phyloP scores from a whole-genome alignment of 352 stramenopile genomes.

The Pythium dissimile region DNA sequence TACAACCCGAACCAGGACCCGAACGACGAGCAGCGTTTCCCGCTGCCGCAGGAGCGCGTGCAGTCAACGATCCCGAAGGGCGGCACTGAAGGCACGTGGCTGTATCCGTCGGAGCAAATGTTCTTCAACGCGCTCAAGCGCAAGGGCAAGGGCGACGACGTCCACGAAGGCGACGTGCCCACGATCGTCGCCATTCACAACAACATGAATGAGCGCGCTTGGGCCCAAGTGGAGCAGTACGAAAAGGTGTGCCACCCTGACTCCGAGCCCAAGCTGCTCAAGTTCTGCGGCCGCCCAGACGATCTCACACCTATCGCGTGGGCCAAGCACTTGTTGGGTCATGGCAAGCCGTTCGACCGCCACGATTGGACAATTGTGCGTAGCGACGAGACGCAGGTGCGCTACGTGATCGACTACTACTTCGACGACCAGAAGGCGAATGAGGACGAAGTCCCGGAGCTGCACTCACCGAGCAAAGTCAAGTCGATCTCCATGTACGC shows the following conservation, averaged over 20 bases:
- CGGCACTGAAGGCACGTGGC: slow-evolving; percentile 93
- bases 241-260: slow-evolving; percentile 89
- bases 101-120: slow-evolving; percentile 99
- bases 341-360: slow-evolving; percentile 94
- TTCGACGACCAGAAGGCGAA: slow-evolving; percentile 85
- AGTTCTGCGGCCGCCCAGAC: slow-evolving; percentile 95
- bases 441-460: slow-evolving; percentile 73
- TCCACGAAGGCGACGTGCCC: slow-evolving; percentile 92
- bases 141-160: slow-evolving; percentile 97
- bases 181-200: slow-evolving; percentile 99
- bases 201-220: slow-evolving; percentile 99
- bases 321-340: slow-evolving; percentile 87
- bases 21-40: slow-evolving; percentile 84
- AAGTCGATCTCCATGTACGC: slow-evolving; percentile 90
- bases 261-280: slow-evolving; percentile 89
- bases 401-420: slow-evolving; percentile 99
- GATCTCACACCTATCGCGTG: slow-evolving; percentile 95
- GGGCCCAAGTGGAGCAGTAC: slow-evolving; percentile 97
- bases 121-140: slow-evolving; percentile 98
- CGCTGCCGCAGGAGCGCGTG: slow-evolving; percentile 92
- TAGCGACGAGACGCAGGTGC: slow-evolving; percentile 86
- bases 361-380: slow-evolving; percentile 98
- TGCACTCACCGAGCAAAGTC: slow-evolving; percentile 82
- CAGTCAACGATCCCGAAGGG: slow-evolving; percentile 96
- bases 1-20: slow-evolving; percentile 95